Evolutionary conservation across 345 rosid genomes (phyloP), one percentile per base, ranked within the genome.

Genomic region (Syzygium grande): DNA sequence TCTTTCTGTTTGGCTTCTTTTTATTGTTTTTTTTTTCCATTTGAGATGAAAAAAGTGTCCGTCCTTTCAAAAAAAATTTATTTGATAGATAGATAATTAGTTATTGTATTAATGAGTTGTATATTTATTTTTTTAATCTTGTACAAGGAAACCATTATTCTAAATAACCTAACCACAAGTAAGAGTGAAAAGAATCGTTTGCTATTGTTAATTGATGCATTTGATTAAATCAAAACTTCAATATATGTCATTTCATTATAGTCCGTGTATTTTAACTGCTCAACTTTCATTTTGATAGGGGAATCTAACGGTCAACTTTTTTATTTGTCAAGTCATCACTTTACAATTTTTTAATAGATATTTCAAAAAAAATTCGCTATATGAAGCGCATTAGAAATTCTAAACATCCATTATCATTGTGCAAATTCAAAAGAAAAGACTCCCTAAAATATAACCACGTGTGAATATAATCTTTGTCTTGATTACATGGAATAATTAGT

Each of bases 51-150:
- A 61, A n/a, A 13, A 9, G 5, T 14, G 34, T 61, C 73, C 73
- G 19, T 61, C 38, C 34, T 6, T 12, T 0, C 0, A 12, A 61
- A 2, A 13, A 61, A n/a, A 3, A 2, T 0, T 27, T n/a, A 61
- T 61, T 13, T n/a, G 73, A 61, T n/a, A 61, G 34, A 61, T 61
- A 12, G 17, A 34, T 0, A n/a, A 61, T 8, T 13, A n/a, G 34
- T 61, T n/a, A 14, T 13, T 13, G 65, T 27, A 1, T 59, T 59
- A 59, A 27, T 27, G 30, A 58, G 15, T 58, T 58, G 15, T 11
- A 25, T 25, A 58, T 58, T 58, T 25, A 59, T 59, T 29, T 11
- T 11, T 11, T 59, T 59, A 27, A 59, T 59, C 27, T 27, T 0
- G 16, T 59, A 59, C 65, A 59, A 59, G 29, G 16, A 59, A 59